Conservation (phyloP, 2,329 filamentous ascomycete genomes). For the Bertia moriformis region DNA sequence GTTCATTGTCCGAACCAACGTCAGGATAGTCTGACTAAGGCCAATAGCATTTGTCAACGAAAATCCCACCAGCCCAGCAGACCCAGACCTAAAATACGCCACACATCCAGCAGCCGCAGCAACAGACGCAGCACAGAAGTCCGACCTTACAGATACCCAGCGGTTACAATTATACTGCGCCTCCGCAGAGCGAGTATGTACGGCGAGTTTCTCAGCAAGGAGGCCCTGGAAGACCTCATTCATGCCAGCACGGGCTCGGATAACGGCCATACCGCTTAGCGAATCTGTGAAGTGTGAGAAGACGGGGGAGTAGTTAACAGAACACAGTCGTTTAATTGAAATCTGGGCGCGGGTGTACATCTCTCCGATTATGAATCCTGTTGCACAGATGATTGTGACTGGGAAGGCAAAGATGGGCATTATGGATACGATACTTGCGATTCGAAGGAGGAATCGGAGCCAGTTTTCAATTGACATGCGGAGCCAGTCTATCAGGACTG, state of each 20-base stretch:
- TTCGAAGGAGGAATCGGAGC: constrained; percentile 73
- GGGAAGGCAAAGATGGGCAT: constrained; percentile 87
- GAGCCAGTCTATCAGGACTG: constrained; percentile 56
- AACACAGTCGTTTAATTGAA: neutral
- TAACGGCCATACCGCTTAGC: neutral
- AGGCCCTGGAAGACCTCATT: too few relatives aligned
- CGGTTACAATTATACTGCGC: neutral
- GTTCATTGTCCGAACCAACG: neutral
- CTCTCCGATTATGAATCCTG: neutral
- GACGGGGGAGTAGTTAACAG: neutral
- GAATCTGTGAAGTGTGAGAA: neutral
- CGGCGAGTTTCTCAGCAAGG: neutral
- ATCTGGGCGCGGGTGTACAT: neutral
- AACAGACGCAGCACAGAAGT: too few relatives aligned
- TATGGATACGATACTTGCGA: too few relatives aligned
- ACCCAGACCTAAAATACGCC: too few relatives aligned
- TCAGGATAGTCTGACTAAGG: neutral
- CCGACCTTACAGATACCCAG: neutral
- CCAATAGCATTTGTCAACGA: neutral
- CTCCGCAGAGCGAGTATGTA: too few relatives aligned
- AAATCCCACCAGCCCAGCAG: neutral
- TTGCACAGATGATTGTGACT: constrained; percentile 31
- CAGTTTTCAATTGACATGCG: constrained; percentile 78
- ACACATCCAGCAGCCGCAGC: neutral
- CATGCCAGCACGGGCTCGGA: neutral